Evolutionary conservation across 768 basidiomycete genomes (phyloP), one percentile per base, ranked within the genome.

Genomic region (Gloeostereum incarnatum): DNA sequence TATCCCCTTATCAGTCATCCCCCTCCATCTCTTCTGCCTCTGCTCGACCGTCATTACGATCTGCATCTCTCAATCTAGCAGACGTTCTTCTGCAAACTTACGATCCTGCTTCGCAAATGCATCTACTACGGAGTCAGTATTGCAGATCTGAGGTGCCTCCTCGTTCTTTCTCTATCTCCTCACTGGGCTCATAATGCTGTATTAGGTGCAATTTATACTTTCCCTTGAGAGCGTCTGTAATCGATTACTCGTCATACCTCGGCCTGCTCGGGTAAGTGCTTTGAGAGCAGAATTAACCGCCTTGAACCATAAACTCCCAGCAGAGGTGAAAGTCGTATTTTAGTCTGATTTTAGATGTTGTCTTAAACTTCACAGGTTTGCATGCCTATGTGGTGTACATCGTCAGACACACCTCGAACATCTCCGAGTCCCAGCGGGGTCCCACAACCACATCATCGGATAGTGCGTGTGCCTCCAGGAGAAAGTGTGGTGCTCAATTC

Each of bases 401-500:
- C 86, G 5, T 79, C 89, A 10, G 82, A 86, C 53, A 55, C 58
- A 18, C 64, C 68, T 18, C 57, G 55, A 41, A 48, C n/a, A 25
- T 17, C 58, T 16, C n/a, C n/a, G n/a, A n/a, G n/a, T n/a, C 56
- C 60, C 10, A 51, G 51, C 21, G 56, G 58, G 26, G 58, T 66
- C 27, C 65, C 71, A 5, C 66, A 75, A 50, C 77, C 85, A 4
- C 94, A 98, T 55, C 92, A 97, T 55, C 82, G 90, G 30, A 89
- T 99, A 36, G 92, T 98, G 36, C 81, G 96, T 46, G 94, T 99
- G 52, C 93, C 94, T 8, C 94, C 96, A 2, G 90, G 93, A 10
- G 96, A 99, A 64, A 86, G 89, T 40, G 96, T 98, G 31, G 96
- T 98, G 7, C 72, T 99, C 19, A 99, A 99, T 55, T 98, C 94